Base-by-base conservation (phyloP, 805 yeast genomes). In the Grigorovia transvaalensis region DNA sequence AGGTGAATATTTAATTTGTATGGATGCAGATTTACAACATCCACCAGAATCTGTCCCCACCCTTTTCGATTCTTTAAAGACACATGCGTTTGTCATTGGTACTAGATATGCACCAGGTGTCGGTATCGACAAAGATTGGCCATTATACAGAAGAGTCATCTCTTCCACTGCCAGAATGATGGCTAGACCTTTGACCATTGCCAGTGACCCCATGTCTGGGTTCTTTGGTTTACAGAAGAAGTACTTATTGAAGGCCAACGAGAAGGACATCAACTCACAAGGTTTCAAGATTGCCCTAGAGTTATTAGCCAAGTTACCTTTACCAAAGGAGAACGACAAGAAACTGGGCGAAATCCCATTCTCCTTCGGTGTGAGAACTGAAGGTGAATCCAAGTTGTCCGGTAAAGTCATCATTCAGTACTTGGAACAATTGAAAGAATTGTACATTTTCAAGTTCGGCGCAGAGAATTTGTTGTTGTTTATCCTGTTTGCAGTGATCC, bases 61-160 rank as follows among this genome's bases (percentile, higher is more conserved):
- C 33, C 60, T 76, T 53, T 65, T 76, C 46, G 68, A 71, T 49
- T 62, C 71, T 9, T 59, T 76, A 54, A 69, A 67, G 59, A 61
- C 61, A 7, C 70, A 70, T 53, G 73, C 79, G 29, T 75, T 75
- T 51, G 78, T 69, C 20, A 63, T 74, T 49, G 80, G 80, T 53
- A 75, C 80, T 40, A 69, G 80, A 62, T 75, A 75, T 52, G 79
- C 79, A n/a, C 76, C 75, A 43, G 79, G 79, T 56, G 79, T 75
- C 46, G 78, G 77, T 54, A 75, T 75, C 51, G 80, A 75, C 57
- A 74, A 75, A 60, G 77, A 75, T 57, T 75, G 80, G 80, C 79
- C 79, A 38, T 57, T 75, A 51, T 71, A 74, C 64, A 71, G 80
- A 56, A 72, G 79, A 58, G 71, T 75, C 40, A 74, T 76, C 50